Base-by-base conservation (phyloP, 2,329 filamentous ascomycete species). In the Verticillium tricorpus region DNA sequence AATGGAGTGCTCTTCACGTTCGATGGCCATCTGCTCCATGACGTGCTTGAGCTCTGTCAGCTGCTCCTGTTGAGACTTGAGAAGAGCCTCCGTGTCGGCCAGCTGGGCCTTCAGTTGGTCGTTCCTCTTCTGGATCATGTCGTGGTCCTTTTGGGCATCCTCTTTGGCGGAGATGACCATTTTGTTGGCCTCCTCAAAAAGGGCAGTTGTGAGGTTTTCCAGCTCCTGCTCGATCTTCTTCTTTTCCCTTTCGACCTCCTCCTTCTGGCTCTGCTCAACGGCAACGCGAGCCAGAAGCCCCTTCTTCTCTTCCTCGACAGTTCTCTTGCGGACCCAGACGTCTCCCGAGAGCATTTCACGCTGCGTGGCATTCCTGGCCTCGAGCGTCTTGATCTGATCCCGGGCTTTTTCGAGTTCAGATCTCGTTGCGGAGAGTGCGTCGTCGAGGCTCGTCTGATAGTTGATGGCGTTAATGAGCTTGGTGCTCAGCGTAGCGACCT, bases 381-480 rank as follows among this genome's bases (percentile, higher is more conserved):
- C 92, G 19, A 97, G 78, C 58, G 87, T 80, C 60, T 80, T 81
- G 60, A 96, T 85, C 68, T 84, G 85, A 57, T 89, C 85, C 63
- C 83, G 85, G 9, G 92, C 86, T 37, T 84, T 75, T 60, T 96
- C 92, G 56, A 98, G 80, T 71, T 98, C 93, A 72, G 93, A 89
- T 40, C 93, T 87, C 17, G 93, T 90, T 59, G 87, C 88, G 58
- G 92, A 89, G 19, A 99, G 81, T 12, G 87, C 91, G 74, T 99
- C 95, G 75, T 98, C 95, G 55, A 99, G 84, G 25, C 85, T 89
- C 8, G 93, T 97, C 76, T 97, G 93, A 74, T 96, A 90, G 73
- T 99, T 99, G 77, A 99, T 97, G 55, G 95, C 94, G 71, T 95
- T 94, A 69, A 99, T 94, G 65, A 99, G 87, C 76, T 99, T 99